Evolutionary conservation across 2,329 filamentous ascomycete species (phyloP).

Genomic region (Chaetomiaceae sp.): DNA sequence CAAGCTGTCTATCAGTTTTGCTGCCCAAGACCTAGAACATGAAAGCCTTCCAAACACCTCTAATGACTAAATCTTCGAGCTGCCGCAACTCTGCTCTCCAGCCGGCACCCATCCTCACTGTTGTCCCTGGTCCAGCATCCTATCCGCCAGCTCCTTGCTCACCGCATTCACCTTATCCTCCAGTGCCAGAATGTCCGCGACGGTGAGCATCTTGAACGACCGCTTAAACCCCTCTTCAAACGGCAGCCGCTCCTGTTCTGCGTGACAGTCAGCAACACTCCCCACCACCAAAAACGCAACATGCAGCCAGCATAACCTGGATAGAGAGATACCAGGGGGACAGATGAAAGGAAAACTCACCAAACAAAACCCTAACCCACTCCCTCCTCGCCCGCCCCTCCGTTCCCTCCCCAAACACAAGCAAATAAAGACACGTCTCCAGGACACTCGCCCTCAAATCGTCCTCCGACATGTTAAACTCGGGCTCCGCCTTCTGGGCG

Average conservation of each 20-base stretch:
- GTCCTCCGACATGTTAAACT: conserved; percentile 22
- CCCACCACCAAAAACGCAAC: too few species aligned
- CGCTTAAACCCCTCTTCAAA: conserved; percentile 20
- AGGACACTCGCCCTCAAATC: conserved; percentile 20
- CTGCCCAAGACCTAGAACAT: too few species aligned
- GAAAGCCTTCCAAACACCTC: too few species aligned
- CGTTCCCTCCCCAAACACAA: conserved; percentile 22
- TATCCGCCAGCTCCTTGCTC: background rate
- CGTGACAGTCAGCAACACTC: background rate
- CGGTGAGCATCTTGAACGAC: conserved; percentile 1
- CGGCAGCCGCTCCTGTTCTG: conserved; percentile 22
- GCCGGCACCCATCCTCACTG: too few species aligned
- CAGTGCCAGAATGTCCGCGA: background rate
- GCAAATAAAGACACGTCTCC: conserved; percentile 23
- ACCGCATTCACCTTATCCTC: background rate
- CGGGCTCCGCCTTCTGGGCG: conserved; percentile 26
- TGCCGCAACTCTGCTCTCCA: too few species aligned
- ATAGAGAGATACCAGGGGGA: too few species aligned
- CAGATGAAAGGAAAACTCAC: conserved; percentile 13
- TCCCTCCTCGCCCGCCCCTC: conserved; percentile 20
- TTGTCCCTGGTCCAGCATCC: background rate
- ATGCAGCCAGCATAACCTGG: too few species aligned
- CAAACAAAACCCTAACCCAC: conserved; percentile 24
- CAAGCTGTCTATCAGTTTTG: too few species aligned
- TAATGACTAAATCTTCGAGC: too few species aligned